phyloP scores from a whole-genome alignment of 176 grass and related monocot species.

The Areca catechu region DNA sequence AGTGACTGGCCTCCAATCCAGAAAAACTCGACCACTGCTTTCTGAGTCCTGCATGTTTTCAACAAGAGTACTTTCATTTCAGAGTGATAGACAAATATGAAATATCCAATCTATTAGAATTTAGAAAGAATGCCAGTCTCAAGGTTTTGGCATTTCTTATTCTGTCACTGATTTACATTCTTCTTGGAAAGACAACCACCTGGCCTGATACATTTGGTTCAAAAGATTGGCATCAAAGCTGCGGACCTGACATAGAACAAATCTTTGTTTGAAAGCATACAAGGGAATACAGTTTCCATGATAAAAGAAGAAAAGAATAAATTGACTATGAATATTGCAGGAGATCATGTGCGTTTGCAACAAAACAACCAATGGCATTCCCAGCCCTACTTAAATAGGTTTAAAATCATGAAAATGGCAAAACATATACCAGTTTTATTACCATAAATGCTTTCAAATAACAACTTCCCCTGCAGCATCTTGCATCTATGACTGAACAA shows the following conservation, averaged over 20 bases:
- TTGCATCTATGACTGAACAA: no score
- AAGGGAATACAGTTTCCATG: slow-evolving; percentile 7
- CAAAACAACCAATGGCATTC: no score
- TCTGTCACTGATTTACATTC: neutral
- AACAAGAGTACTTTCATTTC: slow-evolving; percentile 11
- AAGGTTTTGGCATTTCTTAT: neutral
- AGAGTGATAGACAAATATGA: neutral
- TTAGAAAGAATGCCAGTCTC: neutral
- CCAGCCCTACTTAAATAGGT: no score
- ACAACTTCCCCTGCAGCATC: no score
- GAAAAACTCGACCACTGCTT: slow-evolving; percentile 71
- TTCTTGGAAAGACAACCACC: slow-evolving; percentile 32
- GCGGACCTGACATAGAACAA: slow-evolving; percentile 45
- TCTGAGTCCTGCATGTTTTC: slow-evolving; percentile 52
- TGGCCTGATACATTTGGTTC: slow-evolving; percentile 94
- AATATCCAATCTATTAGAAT: neutral
- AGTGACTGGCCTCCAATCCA: slow-evolving; percentile 63
- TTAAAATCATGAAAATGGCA: no score
- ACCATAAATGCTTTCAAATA: no score
- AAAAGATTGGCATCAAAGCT: slow-evolving; percentile 58
- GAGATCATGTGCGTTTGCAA: no score
- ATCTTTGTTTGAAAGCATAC: slow-evolving; percentile 10
- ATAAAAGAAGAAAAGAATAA: slow-evolving; percentile 22
- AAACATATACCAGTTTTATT: no score
- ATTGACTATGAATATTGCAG: neutral